Evolutionary conservation across 441 rosid genomes (phyloP).

Genomic region (Manihot esculenta): DNA sequence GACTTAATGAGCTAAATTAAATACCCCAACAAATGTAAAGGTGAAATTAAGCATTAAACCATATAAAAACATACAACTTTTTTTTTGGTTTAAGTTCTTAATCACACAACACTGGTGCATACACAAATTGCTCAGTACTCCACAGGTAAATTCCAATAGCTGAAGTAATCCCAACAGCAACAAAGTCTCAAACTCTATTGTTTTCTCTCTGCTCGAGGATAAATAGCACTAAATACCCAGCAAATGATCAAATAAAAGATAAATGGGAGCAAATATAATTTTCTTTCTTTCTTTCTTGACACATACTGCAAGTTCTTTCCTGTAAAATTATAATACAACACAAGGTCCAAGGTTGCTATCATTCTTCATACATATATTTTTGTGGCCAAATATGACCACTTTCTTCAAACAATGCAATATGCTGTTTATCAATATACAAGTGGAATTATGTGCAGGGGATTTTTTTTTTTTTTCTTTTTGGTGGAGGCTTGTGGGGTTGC

Average conservation of each 20-base stretch:
- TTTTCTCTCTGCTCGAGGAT: conserved; percentile 47
- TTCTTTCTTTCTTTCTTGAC: conserved; percentile 14
- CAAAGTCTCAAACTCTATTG: too few relatives aligned
- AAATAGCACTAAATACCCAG: conserved; percentile 27
- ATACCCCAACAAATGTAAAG: too few relatives aligned
- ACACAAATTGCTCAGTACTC: too few relatives aligned
- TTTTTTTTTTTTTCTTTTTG: neutral
- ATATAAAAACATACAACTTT: too few relatives aligned
- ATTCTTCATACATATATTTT: conserved; percentile 9
- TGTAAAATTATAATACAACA: neutral
- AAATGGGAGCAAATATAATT: conserved; percentile 15
- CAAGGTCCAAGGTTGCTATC: neutral
- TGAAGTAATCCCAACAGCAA: too few relatives aligned
- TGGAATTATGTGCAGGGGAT: neutral
- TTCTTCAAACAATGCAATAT: conserved; percentile 8
- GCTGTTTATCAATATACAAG: conserved; percentile 6
- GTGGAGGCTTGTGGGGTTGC: neutral
- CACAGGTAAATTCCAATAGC: too few relatives aligned
- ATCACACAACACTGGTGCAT: too few relatives aligned
- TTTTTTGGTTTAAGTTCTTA: too few relatives aligned
- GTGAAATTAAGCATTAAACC: too few relatives aligned
- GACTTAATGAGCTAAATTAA: too few relatives aligned
- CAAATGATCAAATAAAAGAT: conserved; percentile 23
- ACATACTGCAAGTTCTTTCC: conserved; percentile 15
- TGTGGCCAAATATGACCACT: conserved; percentile 14